Percentiles rank a stretch among this genome's conserved stretches.
Evolutionary conservation across 768 basidiomycete species (phyloP).

Genomic region (Mycena galopus): DNA sequence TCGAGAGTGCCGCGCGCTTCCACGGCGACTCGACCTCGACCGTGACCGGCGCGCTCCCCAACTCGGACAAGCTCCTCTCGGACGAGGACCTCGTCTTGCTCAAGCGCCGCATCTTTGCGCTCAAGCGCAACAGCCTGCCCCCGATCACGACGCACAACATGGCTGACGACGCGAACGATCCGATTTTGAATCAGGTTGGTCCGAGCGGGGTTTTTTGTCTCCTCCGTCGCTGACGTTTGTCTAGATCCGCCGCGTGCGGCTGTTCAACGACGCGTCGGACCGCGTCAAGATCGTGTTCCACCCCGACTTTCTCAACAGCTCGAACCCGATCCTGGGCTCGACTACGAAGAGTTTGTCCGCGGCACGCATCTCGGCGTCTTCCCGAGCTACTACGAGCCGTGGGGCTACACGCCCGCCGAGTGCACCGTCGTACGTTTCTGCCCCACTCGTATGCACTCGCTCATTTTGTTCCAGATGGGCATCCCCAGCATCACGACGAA

Average conservation of each 20-base stretch:
- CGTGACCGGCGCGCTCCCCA: constrained; percentile 62
- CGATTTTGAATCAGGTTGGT: constrained; percentile 84
- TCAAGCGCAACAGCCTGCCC: constrained; percentile 95
- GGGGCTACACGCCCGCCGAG: constrained; percentile 98
- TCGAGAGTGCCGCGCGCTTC: constrained; percentile 94
- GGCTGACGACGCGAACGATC: constrained; percentile 93
- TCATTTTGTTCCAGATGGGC: constrained; percentile 78
- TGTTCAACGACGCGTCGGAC: constrained; percentile 91
- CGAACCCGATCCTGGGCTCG: constrained; percentile 96
- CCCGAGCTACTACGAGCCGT: constrained; percentile 97
- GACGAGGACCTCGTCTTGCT: constrained; percentile 94
- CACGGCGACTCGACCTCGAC: constrained; percentile 55
- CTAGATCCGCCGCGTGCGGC: constrained; percentile 85
- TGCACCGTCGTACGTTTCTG: constrained; percentile 90
- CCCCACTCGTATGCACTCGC: constrained; percentile 14
- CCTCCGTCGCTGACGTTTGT: not conserved
- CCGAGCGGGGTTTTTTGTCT: not conserved
- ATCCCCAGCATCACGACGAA: constrained; percentile 98
- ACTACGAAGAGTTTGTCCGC: constrained; percentile 99
- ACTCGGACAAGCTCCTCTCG: constrained; percentile 81
- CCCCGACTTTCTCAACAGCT: constrained; percentile 97
- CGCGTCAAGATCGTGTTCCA: constrained; percentile 98
- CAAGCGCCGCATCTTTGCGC: constrained; percentile 96
- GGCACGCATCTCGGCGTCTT: constrained; percentile 99
- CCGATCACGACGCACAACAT: constrained; percentile 99